Base-by-base conservation (phyloP, 108 stramenopile species). In the Cyclostephanos tholiformis region DNA sequence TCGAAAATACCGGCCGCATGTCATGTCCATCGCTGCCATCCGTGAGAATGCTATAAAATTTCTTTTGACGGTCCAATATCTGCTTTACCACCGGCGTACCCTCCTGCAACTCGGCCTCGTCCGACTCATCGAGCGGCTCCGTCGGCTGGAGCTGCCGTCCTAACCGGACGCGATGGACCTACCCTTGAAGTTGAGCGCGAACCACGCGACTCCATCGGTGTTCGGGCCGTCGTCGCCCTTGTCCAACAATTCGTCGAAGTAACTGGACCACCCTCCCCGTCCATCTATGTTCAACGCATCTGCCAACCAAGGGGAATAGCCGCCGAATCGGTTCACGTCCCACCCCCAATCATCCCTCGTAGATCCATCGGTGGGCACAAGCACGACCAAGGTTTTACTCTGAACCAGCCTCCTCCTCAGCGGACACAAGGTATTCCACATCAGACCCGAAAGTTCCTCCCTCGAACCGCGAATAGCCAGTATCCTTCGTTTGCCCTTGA, bases 151-250 rank as follows among this genome's bases (percentile, higher is more conserved):
- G 53, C 65, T 88, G 79, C 71, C 87, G 88, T 38, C 92, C 92
- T 74, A 29, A 25, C 92, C 92, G 7, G 92, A 93, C 52, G 88
- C 89, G 72, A 90, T 88, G 2, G 88, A 88, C 67, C 88, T 50
- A 32, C 92, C 92, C 26, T 79, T 85, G 38, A 85, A 84, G 55
- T 84, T 90, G 46, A 93, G 82, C 27, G 88, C 92, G 76, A 93
- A 93, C 92, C 92, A 93, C 26, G 80, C 82, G 63, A 93, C 80
- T 1, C 85, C 51, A 22, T 69, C 16, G 6, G 12, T 38, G 30
- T 20, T 65, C 11, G 13, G 63, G 7, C 30, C 19, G 36, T 58
- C 61, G 3, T 77, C 77, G 26, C 86, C 56, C 9, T 69, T 78
- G 30, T 77, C 72, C 52, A 77, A 26, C 36, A 83, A 41, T 52